Percentiles rank a stretch among this genome's conserved stretches.
phyloP scores from a whole-genome alignment of 768 basidiomycete species.

The Coprinellus aureogranulatus region DNA sequence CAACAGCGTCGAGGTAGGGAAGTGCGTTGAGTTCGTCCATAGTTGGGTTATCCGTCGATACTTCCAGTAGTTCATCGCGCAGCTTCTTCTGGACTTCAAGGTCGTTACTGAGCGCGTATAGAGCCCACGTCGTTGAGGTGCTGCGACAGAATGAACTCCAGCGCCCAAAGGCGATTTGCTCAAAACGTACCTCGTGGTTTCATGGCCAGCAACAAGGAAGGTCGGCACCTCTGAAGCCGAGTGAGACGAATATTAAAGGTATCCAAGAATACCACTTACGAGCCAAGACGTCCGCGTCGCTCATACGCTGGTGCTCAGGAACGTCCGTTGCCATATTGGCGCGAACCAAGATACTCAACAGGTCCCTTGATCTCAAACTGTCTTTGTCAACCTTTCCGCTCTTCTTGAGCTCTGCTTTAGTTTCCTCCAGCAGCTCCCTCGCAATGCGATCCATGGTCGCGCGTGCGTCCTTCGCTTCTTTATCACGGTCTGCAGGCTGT shows the following conservation, averaged over 20 bases:
- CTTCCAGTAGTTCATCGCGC: conserved; percentile 50
- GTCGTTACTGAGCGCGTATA: conserved; percentile 52
- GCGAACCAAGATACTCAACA: conserved; percentile 57
- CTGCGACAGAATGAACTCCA: conserved; percentile 17
- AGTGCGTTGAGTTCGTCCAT: conserved; percentile 68
- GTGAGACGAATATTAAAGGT: background rate
- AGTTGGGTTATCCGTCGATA: conserved; percentile 54
- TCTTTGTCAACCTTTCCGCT: conserved; percentile 29
- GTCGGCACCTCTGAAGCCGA: conserved; percentile 52
- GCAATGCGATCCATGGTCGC: conserved; percentile 51
- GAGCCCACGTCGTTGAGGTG: conserved; percentile 53
- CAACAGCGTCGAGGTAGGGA: conserved; percentile 63
- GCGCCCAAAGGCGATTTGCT: background rate
- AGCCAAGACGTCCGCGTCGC: conserved; percentile 60
- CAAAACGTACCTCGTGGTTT: conserved; percentile 38
- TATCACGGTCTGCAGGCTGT: conserved; percentile 32
- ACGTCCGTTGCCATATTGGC: conserved; percentile 66
- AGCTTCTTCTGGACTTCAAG: conserved; percentile 52
- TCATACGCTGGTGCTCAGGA: conserved; percentile 51
- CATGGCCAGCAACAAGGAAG: conserved; percentile 59
- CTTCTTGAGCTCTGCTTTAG: conserved; percentile 38
- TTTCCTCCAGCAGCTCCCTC: conserved; percentile 43
- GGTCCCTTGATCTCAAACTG: conserved; percentile 43
- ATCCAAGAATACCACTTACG: conserved; percentile 31
- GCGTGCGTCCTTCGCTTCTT: conserved; percentile 27